Evolutionary conservation across 345 rosid species (phyloP), one percentile per base, ranked within the genome.

Genomic region (Pugionium dolabratum): DNA sequence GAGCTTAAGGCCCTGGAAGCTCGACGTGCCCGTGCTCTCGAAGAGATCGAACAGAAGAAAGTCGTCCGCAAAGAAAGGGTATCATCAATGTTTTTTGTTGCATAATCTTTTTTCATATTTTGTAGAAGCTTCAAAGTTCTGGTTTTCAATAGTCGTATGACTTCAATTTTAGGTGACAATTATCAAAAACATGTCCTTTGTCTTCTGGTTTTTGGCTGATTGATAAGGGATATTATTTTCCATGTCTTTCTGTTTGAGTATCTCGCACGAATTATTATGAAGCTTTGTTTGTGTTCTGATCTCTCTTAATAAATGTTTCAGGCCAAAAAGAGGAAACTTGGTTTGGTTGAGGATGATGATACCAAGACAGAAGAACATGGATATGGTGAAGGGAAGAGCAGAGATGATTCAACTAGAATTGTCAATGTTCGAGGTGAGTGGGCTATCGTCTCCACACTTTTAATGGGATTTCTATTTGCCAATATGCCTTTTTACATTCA

Each of bases 1-100:
- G 97, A 94, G 84, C 96, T 94, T 33, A 86, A 88, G 81, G 91
- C 96, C 18, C 81, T 90, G 18, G 96, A 90, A 76, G 97, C 73
- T 59, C 89, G 95, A 27, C 82, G 97, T 42, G 92, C 96, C 58
- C 95, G 95, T 36, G 97, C 82, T 25, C 51, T 94, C 1, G 97
- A 94, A 65, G 97, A 88, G 57, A 52, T 86, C 47, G 97, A 94
- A 79, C 88, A 78, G 67, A 94, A 90, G 80, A 90, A 88, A 81
- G 81, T 83, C 36, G 95, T 86, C 50, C 92, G 92, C 62, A 94
- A 85, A 70, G 97, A 94, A 66, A 83, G 91, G 93, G 99, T 94
- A 86, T 48, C 43, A 31, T 26, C 7, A 29, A 8, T 35, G 48
- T 11, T 33, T 33, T 4, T 3, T 33, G 9, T 53, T 31, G 37